phyloP scores from a whole-genome alignment of 2,329 filamentous ascomycete genomes.

The Tolypocladium amazonense region DNA sequence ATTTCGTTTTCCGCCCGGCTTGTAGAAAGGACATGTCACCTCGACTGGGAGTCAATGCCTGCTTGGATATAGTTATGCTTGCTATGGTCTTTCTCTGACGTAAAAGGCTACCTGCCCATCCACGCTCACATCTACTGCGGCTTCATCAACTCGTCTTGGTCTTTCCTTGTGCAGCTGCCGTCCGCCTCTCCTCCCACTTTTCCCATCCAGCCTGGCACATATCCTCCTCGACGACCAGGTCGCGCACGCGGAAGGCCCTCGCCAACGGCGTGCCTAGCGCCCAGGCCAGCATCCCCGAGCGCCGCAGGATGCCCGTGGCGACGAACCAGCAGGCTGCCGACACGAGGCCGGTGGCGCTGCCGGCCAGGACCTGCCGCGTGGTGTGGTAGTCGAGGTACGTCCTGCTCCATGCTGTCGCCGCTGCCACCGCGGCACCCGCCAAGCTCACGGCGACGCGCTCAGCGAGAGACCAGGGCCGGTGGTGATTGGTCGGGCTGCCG shows the following conservation, averaged over 20 bases:
- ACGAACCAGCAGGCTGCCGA: conserved; percentile 74
- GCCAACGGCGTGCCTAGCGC: conserved; percentile 54
- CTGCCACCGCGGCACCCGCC: conserved; percentile 50
- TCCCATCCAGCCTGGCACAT: conserved; percentile 88
- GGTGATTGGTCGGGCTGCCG: conserved; percentile 3
- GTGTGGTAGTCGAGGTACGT: conserved; percentile 94
- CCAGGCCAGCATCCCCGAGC: conserved; percentile 62
- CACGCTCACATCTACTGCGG: neutral
- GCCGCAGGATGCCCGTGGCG: conserved; percentile 55
- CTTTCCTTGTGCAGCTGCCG: conserved; percentile 19
- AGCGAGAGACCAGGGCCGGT: conserved; percentile 43
- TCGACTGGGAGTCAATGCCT: neutral
- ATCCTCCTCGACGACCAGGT: conserved; percentile 81
- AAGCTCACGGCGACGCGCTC: conserved; percentile 47
- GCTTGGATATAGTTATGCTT: neutral
- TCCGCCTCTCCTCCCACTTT: conserved; percentile 60
- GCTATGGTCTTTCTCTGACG: neutral
- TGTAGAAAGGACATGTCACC: neutral
- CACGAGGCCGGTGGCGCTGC: conserved; percentile 56
- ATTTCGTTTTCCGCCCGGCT: neutral
- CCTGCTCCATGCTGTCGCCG: conserved; percentile 66
- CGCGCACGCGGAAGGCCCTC: conserved; percentile 61
- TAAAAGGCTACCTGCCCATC: neutral
- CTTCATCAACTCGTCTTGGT: conserved; percentile 15
- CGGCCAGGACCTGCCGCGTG: conserved; percentile 73